A percentile compares a stretch with the other conserved stretches of the same genome.
Evolutionary conservation across 257 asterid genomes (phyloP).

Genomic region (Solanum sitiens): DNA sequence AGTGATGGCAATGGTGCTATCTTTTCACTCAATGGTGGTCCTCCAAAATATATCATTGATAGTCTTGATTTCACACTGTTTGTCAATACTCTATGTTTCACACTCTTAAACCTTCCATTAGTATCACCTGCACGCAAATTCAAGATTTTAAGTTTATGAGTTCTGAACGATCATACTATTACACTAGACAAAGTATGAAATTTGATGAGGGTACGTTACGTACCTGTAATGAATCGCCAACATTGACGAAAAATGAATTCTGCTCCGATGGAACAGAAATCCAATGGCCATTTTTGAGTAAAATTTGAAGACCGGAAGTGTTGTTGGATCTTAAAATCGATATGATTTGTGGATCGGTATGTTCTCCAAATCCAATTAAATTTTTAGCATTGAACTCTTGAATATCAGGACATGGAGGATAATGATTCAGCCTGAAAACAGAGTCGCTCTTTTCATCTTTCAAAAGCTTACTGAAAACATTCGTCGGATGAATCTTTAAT

Average conservation of each 20-base stretch:
- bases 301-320: slow-evolving; percentile 18
- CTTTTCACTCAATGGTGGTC: slow-evolving; percentile 6
- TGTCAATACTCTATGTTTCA: slow-evolving; percentile 2
- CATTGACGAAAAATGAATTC: slow-evolving; percentile 16
- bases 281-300: slow-evolving; percentile 15
- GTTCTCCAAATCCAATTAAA: slow-evolving; percentile 22
- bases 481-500: slow-evolving; percentile 7
- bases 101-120: slow-evolving; percentile 8
- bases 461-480: slow-evolving; percentile 14
- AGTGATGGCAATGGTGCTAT: slow-evolving; percentile 10
- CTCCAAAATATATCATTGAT: slow-evolving; percentile 14
- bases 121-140: background rate
- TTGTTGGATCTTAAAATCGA: slow-evolving; percentile 22
- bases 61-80: slow-evolving; percentile 7
- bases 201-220: background rate
- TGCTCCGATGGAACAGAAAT: slow-evolving; percentile 22
- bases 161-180: background rate
- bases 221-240: slow-evolving; percentile 24
- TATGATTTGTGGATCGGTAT: slow-evolving; percentile 23
- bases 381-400: background rate
- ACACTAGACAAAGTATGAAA: background rate
- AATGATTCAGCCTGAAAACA: slow-evolving; percentile 17
- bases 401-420: slow-evolving; percentile 20
- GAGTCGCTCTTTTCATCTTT: slow-evolving; percentile 18
- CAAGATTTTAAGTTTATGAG: background rate